A percentile compares a stretch with the other conserved stretches of the same genome.
phyloP scores from a whole-genome alignment of 23 red algal species.

The Chondrus crispus region DNA sequence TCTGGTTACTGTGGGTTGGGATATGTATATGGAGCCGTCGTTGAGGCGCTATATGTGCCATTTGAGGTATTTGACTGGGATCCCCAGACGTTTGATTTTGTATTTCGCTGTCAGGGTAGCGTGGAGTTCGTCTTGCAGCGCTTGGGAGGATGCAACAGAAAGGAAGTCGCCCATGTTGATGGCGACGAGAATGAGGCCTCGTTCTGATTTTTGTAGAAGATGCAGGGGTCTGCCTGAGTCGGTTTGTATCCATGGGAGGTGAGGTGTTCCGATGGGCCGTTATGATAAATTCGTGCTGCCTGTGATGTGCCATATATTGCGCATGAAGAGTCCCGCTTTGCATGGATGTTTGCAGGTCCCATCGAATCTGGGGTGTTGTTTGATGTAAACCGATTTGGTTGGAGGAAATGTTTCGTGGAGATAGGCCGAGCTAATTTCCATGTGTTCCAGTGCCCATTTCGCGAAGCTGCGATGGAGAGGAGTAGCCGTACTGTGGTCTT shows the following conservation, averaged over 20 bases:
- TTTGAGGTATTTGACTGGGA: neutral
- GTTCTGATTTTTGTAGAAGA: neutral
- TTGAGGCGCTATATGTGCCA: neutral
- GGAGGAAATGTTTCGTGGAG: neutral
- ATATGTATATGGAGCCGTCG: neutral
- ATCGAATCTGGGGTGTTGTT: neutral
- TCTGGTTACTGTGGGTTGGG: neutral
- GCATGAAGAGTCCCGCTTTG: neutral
- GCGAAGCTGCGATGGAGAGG: neutral
- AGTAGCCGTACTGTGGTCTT: neutral
- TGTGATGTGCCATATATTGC: neutral
- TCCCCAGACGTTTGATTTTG: neutral
- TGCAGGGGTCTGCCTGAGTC: neutral
- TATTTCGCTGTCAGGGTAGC: neutral
- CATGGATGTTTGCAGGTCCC: neutral
- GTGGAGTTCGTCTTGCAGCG: neutral
- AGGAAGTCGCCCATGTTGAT: neutral
- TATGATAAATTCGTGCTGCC: neutral
- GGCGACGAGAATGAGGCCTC: neutral
- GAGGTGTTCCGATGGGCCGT: neutral
- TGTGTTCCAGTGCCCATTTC: neutral
- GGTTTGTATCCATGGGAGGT: neutral
- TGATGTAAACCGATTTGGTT: neutral
- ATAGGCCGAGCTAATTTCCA: neutral
- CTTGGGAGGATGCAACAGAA: neutral